These are phyloP conservation scores for Plectosphaerella cucumerina DNA, from an alignment of 2,329 filamentous ascomycete genomes.

Conservation along the genomic window DNA sequence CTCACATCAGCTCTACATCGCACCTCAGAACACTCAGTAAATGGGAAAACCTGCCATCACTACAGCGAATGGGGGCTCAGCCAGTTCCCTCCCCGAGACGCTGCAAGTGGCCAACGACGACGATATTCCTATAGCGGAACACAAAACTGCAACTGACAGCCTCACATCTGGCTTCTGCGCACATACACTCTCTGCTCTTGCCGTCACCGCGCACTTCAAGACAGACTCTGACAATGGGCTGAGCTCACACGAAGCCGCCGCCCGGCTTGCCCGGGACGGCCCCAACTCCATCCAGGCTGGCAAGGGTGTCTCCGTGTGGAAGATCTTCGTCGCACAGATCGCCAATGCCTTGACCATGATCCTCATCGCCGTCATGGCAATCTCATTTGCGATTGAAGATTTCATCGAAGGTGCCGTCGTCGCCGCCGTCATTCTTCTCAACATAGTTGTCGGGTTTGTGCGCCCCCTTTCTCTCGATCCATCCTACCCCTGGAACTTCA, in stretches of 20 bases:
- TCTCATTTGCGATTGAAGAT: constrained; percentile 62
- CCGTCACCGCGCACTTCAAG: constrained; percentile 29
- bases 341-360: constrained; percentile 74
- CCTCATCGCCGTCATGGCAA: constrained; percentile 69
- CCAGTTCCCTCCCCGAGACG: constrained; percentile 2
- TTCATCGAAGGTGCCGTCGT: constrained; percentile 62
- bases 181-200: constrained; percentile 17
- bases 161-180: constrained; percentile 14
- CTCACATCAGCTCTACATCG: no score
- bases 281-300: constrained; percentile 68
- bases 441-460: constrained; percentile 54
- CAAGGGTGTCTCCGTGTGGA: constrained; percentile 68
- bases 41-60: neutral
- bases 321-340: constrained; percentile 72
- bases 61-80: neutral
- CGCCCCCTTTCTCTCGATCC: neutral
- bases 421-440: constrained; percentile 60
- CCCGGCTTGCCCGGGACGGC: constrained; percentile 62
- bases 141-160: neutral
- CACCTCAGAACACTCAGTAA: neutral
- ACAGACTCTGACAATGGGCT: constrained; percentile 55
- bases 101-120: constrained; percentile 7
- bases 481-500: neutral
- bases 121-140: neutral
- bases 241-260: constrained; percentile 56